Conservation (phyloP, 2,329 filamentous ascomycete species). For the Aspergillus vadensis region DNA sequence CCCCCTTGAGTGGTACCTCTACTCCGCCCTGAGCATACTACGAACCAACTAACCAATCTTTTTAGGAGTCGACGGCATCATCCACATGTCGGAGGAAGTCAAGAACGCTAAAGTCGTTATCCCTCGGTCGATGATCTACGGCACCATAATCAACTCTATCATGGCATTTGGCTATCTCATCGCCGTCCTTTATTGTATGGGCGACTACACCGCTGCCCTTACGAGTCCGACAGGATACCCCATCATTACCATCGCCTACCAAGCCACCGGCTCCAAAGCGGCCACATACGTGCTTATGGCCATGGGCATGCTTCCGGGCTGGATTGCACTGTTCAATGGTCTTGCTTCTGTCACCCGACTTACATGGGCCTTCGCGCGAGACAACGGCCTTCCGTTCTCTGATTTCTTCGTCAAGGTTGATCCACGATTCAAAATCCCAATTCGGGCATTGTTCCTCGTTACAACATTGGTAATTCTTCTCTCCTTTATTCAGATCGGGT, state of each 20-base stretch:
- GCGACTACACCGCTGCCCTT: slow-evolving; percentile 41
- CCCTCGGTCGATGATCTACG: slow-evolving; percentile 50
- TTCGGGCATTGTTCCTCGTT: slow-evolving; percentile 39
- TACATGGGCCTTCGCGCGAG: slow-evolving; percentile 48
- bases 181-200: slow-evolving; percentile 47
- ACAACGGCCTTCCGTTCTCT: slow-evolving; percentile 44
- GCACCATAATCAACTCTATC: slow-evolving; percentile 49
- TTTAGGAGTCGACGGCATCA: slow-evolving; percentile 28
- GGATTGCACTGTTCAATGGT: slow-evolving; percentile 30
- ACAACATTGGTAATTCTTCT: slow-evolving; percentile 30
- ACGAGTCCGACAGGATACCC: slow-evolving; percentile 48
- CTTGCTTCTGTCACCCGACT: slow-evolving; percentile 42
- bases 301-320: slow-evolving; percentile 34
- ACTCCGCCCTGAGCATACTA: background rate
- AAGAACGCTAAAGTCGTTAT: slow-evolving; percentile 49
- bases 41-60: background rate
- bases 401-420: slow-evolving; percentile 32
- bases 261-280: slow-evolving; percentile 48
- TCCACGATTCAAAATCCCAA: slow-evolving; percentile 40
- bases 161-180: slow-evolving; percentile 49
- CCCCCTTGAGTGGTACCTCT: slow-evolving; percentile 17
- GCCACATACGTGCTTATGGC: slow-evolving; percentile 47
- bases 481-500: slow-evolving; percentile 52
- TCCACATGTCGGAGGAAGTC: slow-evolving; percentile 52
- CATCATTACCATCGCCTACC: slow-evolving; percentile 53